Evolutionary conservation across 192 early-diverging fungal genomes (phyloP).

Genomic region (Dissophora globulifera): DNA sequence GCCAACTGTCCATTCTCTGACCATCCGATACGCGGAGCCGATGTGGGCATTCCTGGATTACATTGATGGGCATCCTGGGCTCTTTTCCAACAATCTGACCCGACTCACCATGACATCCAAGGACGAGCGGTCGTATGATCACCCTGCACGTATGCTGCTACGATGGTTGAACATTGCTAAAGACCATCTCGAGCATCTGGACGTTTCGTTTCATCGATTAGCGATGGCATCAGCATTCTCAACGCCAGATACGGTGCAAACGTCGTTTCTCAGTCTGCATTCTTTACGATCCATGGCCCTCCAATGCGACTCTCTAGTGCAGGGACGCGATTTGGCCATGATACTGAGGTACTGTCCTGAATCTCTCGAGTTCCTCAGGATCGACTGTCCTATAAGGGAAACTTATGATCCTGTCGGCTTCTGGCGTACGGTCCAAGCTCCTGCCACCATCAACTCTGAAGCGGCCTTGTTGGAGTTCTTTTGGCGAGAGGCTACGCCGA

Average conservation of each 20-base stretch:
- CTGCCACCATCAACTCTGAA: too few species aligned
- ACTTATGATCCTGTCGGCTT: too few species aligned
- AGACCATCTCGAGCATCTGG: neutral
- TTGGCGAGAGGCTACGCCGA: neutral
- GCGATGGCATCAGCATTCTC: too few species aligned
- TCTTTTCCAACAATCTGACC: neutral
- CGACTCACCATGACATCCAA: neutral
- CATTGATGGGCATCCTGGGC: neutral
- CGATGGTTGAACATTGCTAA: neutral
- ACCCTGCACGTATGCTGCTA: neutral
- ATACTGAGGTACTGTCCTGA: neutral
- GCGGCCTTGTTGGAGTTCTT: neutral
- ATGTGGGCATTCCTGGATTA: neutral
- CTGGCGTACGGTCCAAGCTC: neutral
- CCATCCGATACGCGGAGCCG: neutral
- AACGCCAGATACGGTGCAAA: too few species aligned
- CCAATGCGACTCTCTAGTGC: neutral
- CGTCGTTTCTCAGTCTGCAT: neutral
- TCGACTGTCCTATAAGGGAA: neutral
- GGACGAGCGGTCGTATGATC: neutral
- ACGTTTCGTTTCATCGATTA: neutral
- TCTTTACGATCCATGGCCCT: neutral
- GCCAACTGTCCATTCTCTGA: slow-evolving; percentile 5
- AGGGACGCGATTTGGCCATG: neutral
- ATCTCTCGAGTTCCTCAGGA: neutral